Evolutionary conservation across 2,329 filamentous ascomycete genomes (phyloP), one percentile per base, ranked within the genome.

Genomic region (Colletotrichum plurivorum): DNA sequence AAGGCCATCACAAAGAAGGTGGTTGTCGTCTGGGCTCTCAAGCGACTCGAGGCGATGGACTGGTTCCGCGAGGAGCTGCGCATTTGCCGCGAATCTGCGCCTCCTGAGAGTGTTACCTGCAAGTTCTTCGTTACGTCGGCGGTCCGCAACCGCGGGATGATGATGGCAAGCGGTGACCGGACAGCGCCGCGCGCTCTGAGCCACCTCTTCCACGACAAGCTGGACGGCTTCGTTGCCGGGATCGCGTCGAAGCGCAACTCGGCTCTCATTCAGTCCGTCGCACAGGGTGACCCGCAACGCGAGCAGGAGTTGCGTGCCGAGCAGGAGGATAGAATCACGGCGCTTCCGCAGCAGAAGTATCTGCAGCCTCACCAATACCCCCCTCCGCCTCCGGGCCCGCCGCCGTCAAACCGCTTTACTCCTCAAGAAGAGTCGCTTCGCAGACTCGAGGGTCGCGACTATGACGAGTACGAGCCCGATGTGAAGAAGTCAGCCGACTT

Each of bases 41-140:
- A 96, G 81, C 90, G 93, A 64, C 90, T 96, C 15, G 95, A 98
- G 79, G 94, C 94, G 1, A 94, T 98, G 90, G 94, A 98, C 78
- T 98, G 95, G 95, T 98, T 98, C 85, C 93, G 94, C 73, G 95
- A 98, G 81, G 95, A 98, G 79, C 85, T 98, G 67, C 89, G 94
- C 55, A 97, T 98, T 75, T 97, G 95, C 81, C 89, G 94, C 74
- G 94, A 98, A 79, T 92, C 90, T 57, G 95, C 95, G 10, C 95
- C 95, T 1, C 93, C 93, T 0, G 94, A 96, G 76, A 92, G 93
- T 36, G 93, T 98, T 9, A 93, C 93, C 25, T 98, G 95, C 84
- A 95, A 97, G 78, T 98, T 98, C 84, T 98, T 94, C 81, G 93
- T 98, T 73, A 98, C 95, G 0, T 90, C 92, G 1, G 88, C 94